Evolutionary conservation across 345 rosid species (phyloP).

Genomic region (Turritis glabra): DNA sequence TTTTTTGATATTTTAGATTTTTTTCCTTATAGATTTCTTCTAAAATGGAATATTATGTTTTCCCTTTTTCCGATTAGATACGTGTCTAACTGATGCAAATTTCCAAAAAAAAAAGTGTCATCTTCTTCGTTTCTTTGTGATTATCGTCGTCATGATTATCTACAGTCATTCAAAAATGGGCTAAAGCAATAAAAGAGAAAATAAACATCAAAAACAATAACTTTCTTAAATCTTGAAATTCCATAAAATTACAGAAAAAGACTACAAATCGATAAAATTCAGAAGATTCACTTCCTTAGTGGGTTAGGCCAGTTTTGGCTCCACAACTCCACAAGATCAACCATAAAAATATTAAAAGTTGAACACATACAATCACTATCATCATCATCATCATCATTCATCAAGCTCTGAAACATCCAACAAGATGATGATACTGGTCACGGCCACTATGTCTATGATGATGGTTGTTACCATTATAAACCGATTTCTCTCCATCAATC

Average conservation of each 20-base stretch:
- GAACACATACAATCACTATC: constrained; percentile 5
- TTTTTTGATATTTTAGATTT: neutral
- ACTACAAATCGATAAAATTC: neutral
- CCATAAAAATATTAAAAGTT: neutral
- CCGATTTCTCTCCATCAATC: constrained; percentile 63
- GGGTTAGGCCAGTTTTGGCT: constrained; percentile 49
- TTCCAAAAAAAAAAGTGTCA: constrained; percentile 17
- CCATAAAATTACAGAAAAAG: constrained; percentile 16
- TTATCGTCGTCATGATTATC: constrained; percentile 21
- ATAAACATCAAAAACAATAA: neutral
- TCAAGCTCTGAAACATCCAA: constrained; percentile 72
- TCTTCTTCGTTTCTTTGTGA: constrained; percentile 25
- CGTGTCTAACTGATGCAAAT: constrained; percentile 18
- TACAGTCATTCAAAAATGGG: constrained; percentile 1
- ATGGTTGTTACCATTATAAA: constrained; percentile 43
- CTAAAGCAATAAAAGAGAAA: neutral
- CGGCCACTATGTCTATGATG: constrained; percentile 34
- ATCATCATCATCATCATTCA: neutral
- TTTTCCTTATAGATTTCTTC: neutral
- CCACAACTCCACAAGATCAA: constrained; percentile 36
- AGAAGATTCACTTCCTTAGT: constrained; percentile 9
- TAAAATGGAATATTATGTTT: neutral
- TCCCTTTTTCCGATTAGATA: neutral
- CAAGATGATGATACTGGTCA: constrained; percentile 41
- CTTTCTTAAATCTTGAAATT: constrained; percentile 4